A percentile compares a stretch with the other conserved stretches of the same genome.
phyloP scores from a whole-genome alignment of 768 basidiomycete species.

The Trametes punicea region DNA sequence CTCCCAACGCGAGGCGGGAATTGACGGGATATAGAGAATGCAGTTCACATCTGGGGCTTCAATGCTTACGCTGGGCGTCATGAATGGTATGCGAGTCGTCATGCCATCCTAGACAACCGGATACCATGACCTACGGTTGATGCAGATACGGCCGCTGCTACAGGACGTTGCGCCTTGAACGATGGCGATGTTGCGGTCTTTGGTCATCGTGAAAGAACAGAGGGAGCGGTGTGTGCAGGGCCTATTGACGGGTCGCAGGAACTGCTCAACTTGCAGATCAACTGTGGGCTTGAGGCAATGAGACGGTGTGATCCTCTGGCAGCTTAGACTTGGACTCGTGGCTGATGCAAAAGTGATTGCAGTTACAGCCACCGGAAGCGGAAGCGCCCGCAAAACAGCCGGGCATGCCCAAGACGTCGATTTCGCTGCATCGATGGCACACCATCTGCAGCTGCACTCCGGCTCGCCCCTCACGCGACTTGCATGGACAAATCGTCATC shows the following conservation, averaged over 20 bases:
- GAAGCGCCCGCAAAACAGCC: not conserved
- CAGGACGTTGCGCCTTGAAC: not conserved
- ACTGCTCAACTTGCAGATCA: no score
- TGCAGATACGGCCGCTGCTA: not conserved
- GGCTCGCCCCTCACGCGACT: not conserved
- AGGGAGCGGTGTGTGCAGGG: not conserved
- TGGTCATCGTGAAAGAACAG: not conserved
- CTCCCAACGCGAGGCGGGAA: not conserved
- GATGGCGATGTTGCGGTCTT: not conserved
- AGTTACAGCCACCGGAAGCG: not conserved
- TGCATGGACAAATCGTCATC: not conserved
- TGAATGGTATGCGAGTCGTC: constrained; percentile 10
- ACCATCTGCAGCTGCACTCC: no score
- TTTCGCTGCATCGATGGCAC: not conserved
- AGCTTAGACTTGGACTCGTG: not conserved
- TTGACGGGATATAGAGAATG: not conserved
- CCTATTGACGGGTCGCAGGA: no score
- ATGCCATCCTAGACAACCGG: not conserved
- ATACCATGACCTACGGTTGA: not conserved
- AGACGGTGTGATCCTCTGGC: not conserved
- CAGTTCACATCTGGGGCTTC: not conserved
- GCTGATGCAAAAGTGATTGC: not conserved
- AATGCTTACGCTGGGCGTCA: not conserved
- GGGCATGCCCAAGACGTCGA: not conserved
- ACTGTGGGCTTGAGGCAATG: not conserved